A percentile compares a stretch with the other conserved stretches of the same genome.
Evolutionary conservation across 2,329 filamentous ascomycete species (phyloP).

Genomic region (Tolypocladium sp.): DNA sequence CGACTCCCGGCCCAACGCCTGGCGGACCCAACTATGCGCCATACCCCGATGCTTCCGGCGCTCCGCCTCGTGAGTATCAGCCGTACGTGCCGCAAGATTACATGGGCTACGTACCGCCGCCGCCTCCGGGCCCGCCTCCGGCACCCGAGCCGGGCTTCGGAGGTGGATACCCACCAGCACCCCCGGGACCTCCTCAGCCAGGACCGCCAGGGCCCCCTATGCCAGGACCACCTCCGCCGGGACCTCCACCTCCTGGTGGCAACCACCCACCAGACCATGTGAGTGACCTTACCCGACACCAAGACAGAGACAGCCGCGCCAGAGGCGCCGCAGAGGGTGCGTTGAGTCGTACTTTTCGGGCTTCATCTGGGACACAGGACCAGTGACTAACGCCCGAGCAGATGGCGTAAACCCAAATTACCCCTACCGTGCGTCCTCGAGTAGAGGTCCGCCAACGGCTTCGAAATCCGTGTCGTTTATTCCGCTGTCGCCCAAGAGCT

Average conservation of each 20-base stretch:
- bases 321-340: constrained; percentile 26
- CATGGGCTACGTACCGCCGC: constrained; percentile 28
- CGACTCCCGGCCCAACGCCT: constrained; percentile 13
- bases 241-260: constrained; percentile 21
- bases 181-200: constrained; percentile 8
- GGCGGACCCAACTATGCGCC: constrained; percentile 7
- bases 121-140: constrained; percentile 22
- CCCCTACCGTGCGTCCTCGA: neutral
- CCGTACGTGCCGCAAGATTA: constrained; percentile 35
- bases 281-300: constrained; percentile 28
- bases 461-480: constrained; percentile 37
- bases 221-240: constrained; percentile 22
- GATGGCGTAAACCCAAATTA: constrained; percentile 17
- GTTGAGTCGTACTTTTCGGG: constrained; percentile 19
- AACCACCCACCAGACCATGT: constrained; percentile 31
- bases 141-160: constrained; percentile 5
- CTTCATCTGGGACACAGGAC: constrained; percentile 1
- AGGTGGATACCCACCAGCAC: constrained; percentile 13
- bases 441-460: neutral
- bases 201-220: constrained; percentile 9
- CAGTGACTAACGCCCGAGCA: constrained; percentile 14
- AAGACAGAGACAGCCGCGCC: constrained; percentile 8
- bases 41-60: constrained; percentile 17
- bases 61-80: constrained; percentile 22
- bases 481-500: constrained; percentile 40